Percentiles rank a stretch among this genome's conserved stretches.
These are phyloP conservation scores for Marasmius oreades DNA, from an alignment of 1,284 basidiomycete genomes.

Conservation along the genomic window DNA sequence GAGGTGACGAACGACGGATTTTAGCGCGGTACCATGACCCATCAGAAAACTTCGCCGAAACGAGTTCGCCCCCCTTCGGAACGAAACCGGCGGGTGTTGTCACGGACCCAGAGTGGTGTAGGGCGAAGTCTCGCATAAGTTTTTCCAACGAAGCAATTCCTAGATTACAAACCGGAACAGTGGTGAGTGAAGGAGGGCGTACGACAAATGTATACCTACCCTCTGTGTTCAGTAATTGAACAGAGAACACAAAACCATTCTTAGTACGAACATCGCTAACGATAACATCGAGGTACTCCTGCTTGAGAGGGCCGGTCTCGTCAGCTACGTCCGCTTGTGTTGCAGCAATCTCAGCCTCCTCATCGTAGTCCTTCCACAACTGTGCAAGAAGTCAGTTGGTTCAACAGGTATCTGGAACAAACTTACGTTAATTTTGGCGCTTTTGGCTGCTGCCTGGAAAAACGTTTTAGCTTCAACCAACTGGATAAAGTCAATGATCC, in stretches of 20 bases:
- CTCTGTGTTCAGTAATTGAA: constrained; percentile 88
- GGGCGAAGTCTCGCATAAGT: constrained; percentile 90
- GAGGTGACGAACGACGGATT: constrained; percentile 74
- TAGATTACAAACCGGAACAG: constrained; percentile 26
- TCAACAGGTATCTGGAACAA: background rate
- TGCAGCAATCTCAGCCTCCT: constrained; percentile 52
- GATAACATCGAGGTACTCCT: constrained; percentile 89
- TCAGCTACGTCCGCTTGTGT: constrained; percentile 32
- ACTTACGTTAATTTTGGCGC: constrained; percentile 71
- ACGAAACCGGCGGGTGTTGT: constrained; percentile 61
- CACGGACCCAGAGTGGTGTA: constrained; percentile 71
- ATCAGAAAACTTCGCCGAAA: constrained; percentile 89
- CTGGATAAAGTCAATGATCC: constrained; percentile 13
- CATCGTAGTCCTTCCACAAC: constrained; percentile 84
- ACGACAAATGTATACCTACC: constrained; percentile 41
- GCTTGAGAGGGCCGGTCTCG: constrained; percentile 51
- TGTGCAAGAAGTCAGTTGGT: constrained; percentile 27
- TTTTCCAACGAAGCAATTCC: constrained; percentile 87
- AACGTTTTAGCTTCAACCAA: constrained; percentile 6
- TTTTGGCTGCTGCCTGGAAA: constrained; percentile 75
- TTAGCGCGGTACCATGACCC: constrained; percentile 93
- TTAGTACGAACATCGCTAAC: constrained; percentile 83
- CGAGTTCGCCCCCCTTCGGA: constrained; percentile 83
- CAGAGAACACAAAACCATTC: constrained; percentile 82
- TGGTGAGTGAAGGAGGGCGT: background rate